Base-by-base conservation (phyloP, 768 basidiomycete species). In the Hirschioporus abietinus region DNA sequence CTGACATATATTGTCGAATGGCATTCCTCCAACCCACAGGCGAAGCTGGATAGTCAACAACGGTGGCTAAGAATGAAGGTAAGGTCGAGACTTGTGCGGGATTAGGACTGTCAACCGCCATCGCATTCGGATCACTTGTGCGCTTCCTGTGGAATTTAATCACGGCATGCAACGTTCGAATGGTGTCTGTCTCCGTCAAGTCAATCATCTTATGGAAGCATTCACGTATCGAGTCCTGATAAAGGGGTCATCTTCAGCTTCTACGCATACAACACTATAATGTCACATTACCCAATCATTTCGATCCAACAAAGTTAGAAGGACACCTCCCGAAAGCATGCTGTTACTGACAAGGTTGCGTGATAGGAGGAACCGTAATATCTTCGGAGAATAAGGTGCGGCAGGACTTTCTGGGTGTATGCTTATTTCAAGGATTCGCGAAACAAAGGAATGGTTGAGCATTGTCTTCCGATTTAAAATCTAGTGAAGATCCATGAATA, bases 281-380 rank as follows among this genome's bases (percentile, higher is more conserved):
- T 52, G 42, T 30, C 62, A 64, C 71, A 81, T 65, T 72, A 87
- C 92, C 92, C 92, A 94, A 71, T 93, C 92, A 58, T 80, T 78
- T 66, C 81, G 82, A 64, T 80, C 74, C 60, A 81, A 77, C 35
- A 94, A 74, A 1, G 79, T 79, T 9, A 78, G 78, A 42, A 93
- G 70, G 20, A 93, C 74, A 1, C 86, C 87, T 15, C 82, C 84
- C 7, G 84, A 77, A 10, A 91, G 71, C 89, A 92, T 91, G 30
- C 78, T 81, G 58, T 84, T 81, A 65, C 83, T 86, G 17, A 92
- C 82, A 1, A 83, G 78, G 3, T 81, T 76, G 64, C 78, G 79
- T 72, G 86, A 79, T 4, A 94, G 77, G n/a, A 93, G 79, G 73
- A 82, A 79, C 60, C 78, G 79, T 12, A 88, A 75, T 60, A 89